Percentiles rank a stretch among this genome's conserved stretches.
phyloP scores from a whole-genome alignment of 202 grass and related monocot species.

The Hordeum pubiflorum region DNA sequence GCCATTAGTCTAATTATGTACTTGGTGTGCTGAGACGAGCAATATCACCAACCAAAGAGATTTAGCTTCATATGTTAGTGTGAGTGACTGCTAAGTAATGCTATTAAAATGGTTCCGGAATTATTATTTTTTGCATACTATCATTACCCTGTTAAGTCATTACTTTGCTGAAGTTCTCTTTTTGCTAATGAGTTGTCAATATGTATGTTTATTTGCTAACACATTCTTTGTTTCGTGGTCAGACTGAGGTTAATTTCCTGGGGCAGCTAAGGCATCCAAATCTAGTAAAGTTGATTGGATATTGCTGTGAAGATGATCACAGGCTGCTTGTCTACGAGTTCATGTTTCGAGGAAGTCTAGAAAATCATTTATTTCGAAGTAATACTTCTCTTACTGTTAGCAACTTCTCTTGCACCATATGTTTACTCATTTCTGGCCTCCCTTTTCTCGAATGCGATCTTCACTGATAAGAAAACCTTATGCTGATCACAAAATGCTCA shows the following conservation, averaged over 20 bases:
- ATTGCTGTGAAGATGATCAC: constrained; percentile 97
- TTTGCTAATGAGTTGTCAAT: not conserved
- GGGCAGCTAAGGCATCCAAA: constrained; percentile 96
- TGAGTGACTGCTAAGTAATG: not conserved
- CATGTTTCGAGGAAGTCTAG: constrained; percentile 97
- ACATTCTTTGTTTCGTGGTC: constrained; percentile 25
- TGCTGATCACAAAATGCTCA: not conserved
- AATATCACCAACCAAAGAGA: not conserved
- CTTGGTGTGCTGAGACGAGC: not conserved
- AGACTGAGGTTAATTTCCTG: constrained; percentile 97
- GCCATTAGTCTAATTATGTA: not conserved
- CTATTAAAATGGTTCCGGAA: not conserved
- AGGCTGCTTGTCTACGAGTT: constrained; percentile 95
- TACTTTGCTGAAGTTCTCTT: not conserved
- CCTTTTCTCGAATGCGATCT: not conserved
- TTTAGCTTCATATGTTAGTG: not conserved
- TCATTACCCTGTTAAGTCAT: not conserved
- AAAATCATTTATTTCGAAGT: constrained; percentile 99
- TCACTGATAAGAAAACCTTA: not conserved
- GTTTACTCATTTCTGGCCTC: not conserved
- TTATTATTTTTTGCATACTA: not conserved
- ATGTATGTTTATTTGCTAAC: not conserved
- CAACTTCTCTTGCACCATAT: not conserved
- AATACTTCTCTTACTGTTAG: constrained; percentile 24
- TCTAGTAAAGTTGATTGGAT: constrained; percentile 96